Percentiles rank a stretch among this genome's conserved stretches.
phyloP scores from a whole-genome alignment of 139 green algal genomes.

The Dunaliella primolecta region DNA sequence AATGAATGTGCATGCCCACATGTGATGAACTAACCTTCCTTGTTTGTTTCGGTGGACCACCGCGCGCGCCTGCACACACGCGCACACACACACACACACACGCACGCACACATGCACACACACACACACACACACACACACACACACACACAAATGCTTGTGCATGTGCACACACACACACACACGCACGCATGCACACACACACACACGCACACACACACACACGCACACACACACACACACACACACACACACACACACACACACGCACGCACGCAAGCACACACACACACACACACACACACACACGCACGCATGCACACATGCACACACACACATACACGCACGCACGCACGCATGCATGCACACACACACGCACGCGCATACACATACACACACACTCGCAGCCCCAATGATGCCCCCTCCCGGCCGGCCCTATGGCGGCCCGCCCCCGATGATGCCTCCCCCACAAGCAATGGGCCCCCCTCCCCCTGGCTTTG shows the following conservation, averaged over 20 bases:
- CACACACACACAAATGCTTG: not conserved
- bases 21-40: not conserved
- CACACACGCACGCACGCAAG: not conserved
- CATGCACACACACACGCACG: not conserved
- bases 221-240: not conserved
- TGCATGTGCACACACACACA: not conserved
- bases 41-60: not conserved
- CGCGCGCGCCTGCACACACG: not conserved
- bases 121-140: too few species aligned
- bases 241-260: not conserved
- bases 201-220: not conserved
- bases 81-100: not conserved
- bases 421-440: not conserved
- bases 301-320: not conserved
- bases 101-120: too few species aligned
- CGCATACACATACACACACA: not conserved
- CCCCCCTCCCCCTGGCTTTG: not conserved
- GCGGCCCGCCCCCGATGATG: not conserved
- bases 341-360: not conserved
- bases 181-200: not conserved
- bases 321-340: not conserved
- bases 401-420: not conserved
- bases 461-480: not conserved
- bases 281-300: not conserved
- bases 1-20: not conserved